Conservation (phyloP, 805 yeast genomes). For the Schwanniomyces vanrijiae region DNA sequence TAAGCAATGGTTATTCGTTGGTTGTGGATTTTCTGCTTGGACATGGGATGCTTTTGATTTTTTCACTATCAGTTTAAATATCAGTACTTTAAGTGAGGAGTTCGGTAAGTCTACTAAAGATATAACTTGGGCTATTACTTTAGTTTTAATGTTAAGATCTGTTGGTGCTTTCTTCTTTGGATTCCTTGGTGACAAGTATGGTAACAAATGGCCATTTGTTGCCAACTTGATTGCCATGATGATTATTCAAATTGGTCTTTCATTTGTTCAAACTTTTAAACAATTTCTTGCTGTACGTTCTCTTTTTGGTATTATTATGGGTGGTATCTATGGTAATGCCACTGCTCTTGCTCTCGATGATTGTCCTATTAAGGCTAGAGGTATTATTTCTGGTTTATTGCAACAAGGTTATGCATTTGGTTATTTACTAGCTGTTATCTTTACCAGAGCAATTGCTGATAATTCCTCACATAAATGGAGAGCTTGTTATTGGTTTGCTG, state of each 20-base stretch:
- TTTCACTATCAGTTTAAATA: constrained; percentile 61
- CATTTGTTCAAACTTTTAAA: constrained; percentile 56
- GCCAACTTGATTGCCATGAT: constrained; percentile 51
- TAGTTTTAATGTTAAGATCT: constrained; percentile 69
- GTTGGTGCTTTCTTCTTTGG: constrained; percentile 73
- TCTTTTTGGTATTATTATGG: constrained; percentile 68
- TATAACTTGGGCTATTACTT: constrained; percentile 72
- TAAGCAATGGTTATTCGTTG: constrained; percentile 56
- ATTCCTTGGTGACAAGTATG: constrained; percentile 56
- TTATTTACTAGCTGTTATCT: constrained; percentile 62
- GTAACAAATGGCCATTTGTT: constrained; percentile 69
- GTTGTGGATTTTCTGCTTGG: constrained; percentile 66
- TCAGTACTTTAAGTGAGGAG: constrained; percentile 47
- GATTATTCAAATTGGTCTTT: constrained; percentile 63
- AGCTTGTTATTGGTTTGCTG: constrained; percentile 70
- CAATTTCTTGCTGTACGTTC: constrained; percentile 66
- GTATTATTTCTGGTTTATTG: constrained; percentile 60
- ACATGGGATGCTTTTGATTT: constrained; percentile 73
- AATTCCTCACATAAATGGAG: constrained; percentile 62
- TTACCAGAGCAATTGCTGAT: constrained; percentile 55
- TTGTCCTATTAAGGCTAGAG: constrained; percentile 58
- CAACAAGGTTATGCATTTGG: constrained; percentile 65
- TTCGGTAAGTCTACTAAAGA: constrained; percentile 46
- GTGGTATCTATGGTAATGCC: constrained; percentile 66
- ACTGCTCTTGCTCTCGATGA: constrained; percentile 69